These are phyloP conservation scores for Debaryomyces coudertii DNA, from an alignment of 1,139 yeast species.

Conservation along the genomic window DNA sequence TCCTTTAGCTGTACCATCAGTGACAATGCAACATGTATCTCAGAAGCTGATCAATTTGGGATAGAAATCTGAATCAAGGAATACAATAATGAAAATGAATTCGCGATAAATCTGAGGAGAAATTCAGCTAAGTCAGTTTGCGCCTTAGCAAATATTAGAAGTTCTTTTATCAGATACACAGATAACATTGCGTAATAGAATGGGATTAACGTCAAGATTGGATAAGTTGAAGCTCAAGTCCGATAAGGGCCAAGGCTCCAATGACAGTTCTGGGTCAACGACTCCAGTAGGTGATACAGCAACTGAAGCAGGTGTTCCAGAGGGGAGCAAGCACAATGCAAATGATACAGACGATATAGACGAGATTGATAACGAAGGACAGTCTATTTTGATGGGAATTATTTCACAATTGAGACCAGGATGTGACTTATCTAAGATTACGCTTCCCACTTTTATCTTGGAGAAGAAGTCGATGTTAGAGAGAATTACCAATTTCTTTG, in stretches of 20 bases:
- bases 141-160: neutral
- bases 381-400: slow-evolving; percentile 80
- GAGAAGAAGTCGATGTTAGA: slow-evolving; percentile 97
- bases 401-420: slow-evolving; percentile 93
- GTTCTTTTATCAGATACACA: neutral
- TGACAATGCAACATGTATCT: neutral
- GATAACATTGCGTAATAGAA: slow-evolving; percentile 12
- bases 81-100: no score
- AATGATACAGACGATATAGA: slow-evolving; percentile 68
- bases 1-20: neutral
- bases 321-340: slow-evolving; percentile 6
- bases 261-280: neutral
- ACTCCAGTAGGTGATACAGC: slow-evolving; percentile 1
- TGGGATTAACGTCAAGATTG: slow-evolving; percentile 43
- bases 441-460: slow-evolving; percentile 90
- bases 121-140: neutral
- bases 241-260: slow-evolving; percentile 13
- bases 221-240: slow-evolving; percentile 33
- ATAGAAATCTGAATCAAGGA: neutral
- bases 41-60: neutral
- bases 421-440: slow-evolving; percentile 83
- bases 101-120: neutral
- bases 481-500: slow-evolving; percentile 86
- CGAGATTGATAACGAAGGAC: slow-evolving; percentile 89
- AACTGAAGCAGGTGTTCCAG: slow-evolving; percentile 2